A percentile compares a stretch with the other conserved stretches of the same genome.
phyloP scores from a whole-genome alignment of 495 filamentous ascomycete genomes.

The Darksidea phi region DNA sequence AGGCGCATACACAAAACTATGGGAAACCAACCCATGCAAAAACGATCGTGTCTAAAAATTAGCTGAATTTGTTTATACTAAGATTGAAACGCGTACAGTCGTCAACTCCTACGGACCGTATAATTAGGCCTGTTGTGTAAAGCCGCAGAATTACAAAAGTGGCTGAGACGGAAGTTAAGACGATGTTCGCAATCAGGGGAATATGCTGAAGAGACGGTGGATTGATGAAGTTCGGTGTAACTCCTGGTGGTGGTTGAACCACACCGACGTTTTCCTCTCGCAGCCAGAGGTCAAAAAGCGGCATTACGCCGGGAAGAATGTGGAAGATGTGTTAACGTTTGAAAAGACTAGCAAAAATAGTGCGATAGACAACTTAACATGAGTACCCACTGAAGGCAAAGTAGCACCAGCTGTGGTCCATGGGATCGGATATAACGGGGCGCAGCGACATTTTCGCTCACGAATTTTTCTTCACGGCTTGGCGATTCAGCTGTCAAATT shows the following conservation, averaged over 20 bases:
- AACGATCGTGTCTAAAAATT: background rate
- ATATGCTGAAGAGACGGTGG: background rate
- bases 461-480: too few species aligned
- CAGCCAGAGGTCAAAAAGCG: background rate
- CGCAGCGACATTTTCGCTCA: too few species aligned
- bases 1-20: background rate
- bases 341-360: too few species aligned
- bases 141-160: background rate
- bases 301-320: too few species aligned
- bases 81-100: background rate
- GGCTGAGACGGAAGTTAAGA: background rate
- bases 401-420: too few species aligned
- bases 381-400: too few species aligned
- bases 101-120: background rate
- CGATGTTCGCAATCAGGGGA: background rate
- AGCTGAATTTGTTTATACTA: background rate
- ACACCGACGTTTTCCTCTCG: background rate
- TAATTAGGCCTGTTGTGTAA: background rate
- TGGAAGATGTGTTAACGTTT: too few species aligned
- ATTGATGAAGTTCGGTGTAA: background rate
- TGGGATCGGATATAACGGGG: too few species aligned
- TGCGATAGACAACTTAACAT: too few species aligned
- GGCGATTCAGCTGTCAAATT: too few species aligned
- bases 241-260: background rate
- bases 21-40: background rate